Evolutionary conservation across 1,284 basidiomycete species (phyloP).

Genomic region (Earliella scabrosa): DNA sequence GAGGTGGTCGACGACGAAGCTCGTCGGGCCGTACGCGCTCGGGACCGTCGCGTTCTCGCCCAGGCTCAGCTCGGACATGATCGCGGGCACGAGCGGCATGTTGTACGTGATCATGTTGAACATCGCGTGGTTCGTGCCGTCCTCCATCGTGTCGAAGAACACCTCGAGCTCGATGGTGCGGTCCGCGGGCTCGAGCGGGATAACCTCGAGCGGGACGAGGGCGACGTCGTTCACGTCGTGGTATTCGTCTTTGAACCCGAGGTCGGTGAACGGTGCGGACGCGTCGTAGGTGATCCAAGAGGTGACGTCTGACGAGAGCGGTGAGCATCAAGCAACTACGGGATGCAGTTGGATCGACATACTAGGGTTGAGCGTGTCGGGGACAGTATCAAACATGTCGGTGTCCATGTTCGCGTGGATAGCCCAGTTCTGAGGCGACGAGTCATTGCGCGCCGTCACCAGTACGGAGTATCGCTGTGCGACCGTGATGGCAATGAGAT

Average conservation of each 20-base stretch:
- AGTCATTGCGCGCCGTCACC: constrained; percentile 88
- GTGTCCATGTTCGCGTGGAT: constrained; percentile 91
- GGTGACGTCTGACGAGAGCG: constrained; percentile 64
- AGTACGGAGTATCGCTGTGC: constrained; percentile 96
- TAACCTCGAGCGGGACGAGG: constrained; percentile 58
- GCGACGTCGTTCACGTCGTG: constrained; percentile 61
- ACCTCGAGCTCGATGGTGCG: constrained; percentile 60
- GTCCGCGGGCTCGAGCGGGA: constrained; percentile 48
- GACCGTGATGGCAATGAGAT: constrained; percentile 75
- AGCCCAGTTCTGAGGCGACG: constrained; percentile 75
- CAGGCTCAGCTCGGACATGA: constrained; percentile 79
- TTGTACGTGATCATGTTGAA: constrained; percentile 79
- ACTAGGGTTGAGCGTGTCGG: constrained; percentile 76
- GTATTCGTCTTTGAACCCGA: constrained; percentile 56
- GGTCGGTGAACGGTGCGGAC: constrained; percentile 51
- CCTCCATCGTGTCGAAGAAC: constrained; percentile 73
- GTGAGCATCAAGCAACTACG: not conserved
- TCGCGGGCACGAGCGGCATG: constrained; percentile 68
- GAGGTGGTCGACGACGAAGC: constrained; percentile 74
- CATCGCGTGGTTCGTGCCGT: constrained; percentile 80
- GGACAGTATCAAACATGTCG: constrained; percentile 85
- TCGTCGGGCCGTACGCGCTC: constrained; percentile 81
- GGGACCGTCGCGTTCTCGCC: constrained; percentile 71
- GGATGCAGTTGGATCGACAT: constrained; percentile 30
- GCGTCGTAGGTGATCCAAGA: constrained; percentile 71